Conservation (phyloP, 257 asterid species). For the Parsonsia alboflavescens region DNA sequence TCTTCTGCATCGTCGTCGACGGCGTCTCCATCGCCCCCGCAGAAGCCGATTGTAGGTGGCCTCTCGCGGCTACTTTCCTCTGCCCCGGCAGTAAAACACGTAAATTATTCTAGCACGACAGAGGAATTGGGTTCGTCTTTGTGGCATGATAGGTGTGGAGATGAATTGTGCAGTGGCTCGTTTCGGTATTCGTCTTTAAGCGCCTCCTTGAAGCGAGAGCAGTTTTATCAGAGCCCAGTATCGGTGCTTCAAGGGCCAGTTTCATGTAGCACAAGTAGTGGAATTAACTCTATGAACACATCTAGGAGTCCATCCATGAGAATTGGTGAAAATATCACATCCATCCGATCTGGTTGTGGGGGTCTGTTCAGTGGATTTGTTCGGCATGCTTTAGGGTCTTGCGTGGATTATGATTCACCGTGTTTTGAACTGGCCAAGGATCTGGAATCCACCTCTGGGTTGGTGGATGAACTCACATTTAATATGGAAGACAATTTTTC, state of each 20-base stretch:
- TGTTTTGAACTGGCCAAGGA: constrained; percentile 33
- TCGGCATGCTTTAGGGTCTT: constrained; percentile 64
- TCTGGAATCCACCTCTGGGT: constrained; percentile 27
- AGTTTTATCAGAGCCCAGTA: constrained; percentile 82
- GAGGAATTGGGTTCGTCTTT: constrained; percentile 74
- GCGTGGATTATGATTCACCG: constrained; percentile 58
- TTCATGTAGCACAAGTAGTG: constrained; percentile 27
- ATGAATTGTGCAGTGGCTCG: constrained; percentile 63
- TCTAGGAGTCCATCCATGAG: constrained; percentile 53
- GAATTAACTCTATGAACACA: constrained; percentile 38
- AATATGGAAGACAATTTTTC: constrained; percentile 62
- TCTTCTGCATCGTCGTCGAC: constrained; percentile 54
- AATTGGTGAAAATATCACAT: constrained; percentile 43
- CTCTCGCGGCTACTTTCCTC: constrained; percentile 54
- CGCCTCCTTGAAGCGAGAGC: constrained; percentile 72
- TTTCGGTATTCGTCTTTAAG: constrained; percentile 58
- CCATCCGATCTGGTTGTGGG: constrained; percentile 45
- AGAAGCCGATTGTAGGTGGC: constrained; percentile 54
- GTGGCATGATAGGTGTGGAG: constrained; percentile 81
- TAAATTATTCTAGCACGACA: constrained; percentile 43
- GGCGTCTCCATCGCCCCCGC: constrained; percentile 43
- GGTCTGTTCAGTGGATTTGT: constrained; percentile 64
- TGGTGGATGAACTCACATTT: constrained; percentile 72
- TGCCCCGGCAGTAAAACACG: constrained; percentile 48
- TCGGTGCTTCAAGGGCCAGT: constrained; percentile 78